phyloP scores from a whole-genome alignment of 163 green algal genomes.

The Volvox carteri region DNA sequence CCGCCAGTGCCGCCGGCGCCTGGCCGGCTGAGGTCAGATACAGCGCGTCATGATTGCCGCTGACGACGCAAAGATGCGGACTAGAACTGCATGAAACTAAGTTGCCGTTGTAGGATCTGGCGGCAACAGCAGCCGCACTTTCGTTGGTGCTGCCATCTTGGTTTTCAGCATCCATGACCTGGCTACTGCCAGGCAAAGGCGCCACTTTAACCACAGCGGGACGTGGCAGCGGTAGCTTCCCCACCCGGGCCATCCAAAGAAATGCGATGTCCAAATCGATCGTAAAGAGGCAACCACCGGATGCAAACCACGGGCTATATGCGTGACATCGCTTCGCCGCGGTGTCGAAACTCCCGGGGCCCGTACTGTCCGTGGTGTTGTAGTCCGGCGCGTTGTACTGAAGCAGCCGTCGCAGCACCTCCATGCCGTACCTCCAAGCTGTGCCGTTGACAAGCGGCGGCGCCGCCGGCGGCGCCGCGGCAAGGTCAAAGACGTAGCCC shows the following conservation, averaged over 20 bases:
- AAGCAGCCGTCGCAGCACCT: conserved; percentile 17
- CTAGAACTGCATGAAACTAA: not conserved
- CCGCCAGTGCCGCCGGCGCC: not conserved
- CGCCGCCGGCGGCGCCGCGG: not conserved
- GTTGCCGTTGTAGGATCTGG: not conserved
- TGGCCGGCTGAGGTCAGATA: conserved; percentile 29
- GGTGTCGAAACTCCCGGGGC: not conserved
- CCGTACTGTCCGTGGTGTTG: not conserved
- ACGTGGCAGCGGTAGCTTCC: not conserved
- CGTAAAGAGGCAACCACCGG: conserved; percentile 20
- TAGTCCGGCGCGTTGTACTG: not conserved
- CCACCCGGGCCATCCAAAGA: not conserved
- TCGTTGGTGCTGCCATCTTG: not conserved
- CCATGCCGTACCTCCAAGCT: conserved; percentile 3
- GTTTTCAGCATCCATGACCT: not conserved
- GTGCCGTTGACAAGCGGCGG: conserved; percentile 22
- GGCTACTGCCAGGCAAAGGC: not conserved
- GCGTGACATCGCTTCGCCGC: not conserved
- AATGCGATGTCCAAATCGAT: conserved; percentile 31
- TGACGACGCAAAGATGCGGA: not conserved
- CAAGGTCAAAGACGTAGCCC: conserved; percentile 44
- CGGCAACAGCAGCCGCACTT: not conserved
- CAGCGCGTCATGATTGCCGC: conserved; percentile 32
- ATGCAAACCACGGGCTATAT: not conserved
- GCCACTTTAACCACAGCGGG: conserved; percentile 13